Evolutionary conservation across 768 basidiomycete genomes (phyloP), one percentile per base, ranked within the genome.

Genomic region (Pleurotus pulmonarius): DNA sequence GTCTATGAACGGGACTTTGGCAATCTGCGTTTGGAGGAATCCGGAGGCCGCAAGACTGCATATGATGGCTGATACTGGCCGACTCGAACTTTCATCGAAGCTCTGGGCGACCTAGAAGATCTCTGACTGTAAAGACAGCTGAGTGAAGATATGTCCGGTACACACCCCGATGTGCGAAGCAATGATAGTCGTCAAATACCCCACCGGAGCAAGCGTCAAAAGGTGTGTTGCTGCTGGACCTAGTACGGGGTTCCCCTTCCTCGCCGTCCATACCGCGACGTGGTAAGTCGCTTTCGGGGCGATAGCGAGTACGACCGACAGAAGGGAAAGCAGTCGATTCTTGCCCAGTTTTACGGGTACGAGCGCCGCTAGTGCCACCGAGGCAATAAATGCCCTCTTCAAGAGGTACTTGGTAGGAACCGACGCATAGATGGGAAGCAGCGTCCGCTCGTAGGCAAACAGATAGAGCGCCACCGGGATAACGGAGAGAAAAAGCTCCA

Each of bases 381-480:
- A 70, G 41, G 63, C 64, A 22, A 74, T 56, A 22, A 73, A 59
- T 13, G 74, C 60, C 49, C 70, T 65, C 54, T 74, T 66, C 47
- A 91, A 70, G 38, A 83, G 73, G 54, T 75, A 72, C 0, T 70
- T 72, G 1, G 85, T 82, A 0, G 87, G 81, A 5, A 76, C 74
- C 11, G 78, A 73, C 46, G 85, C 89, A 66, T 90, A 92, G 3
- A 91, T 70, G 13, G 90, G 90, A 55, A 76, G 69, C n/a, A 92
- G 64, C 7, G 82, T 76, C 34, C 81, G 82, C 66, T 82, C 78
- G 64, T 91, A 89, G 5, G 79, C 71, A 60, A 81, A 84, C 15
- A 84, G 73, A 54, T 82, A 74, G 29, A 90, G 75, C 2, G 87
- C 86, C 37, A 86, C 69, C 6, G 72, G 64, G 11, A 72, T 51